A percentile compares a stretch with the other conserved stretches of the same genome.
Evolutionary conservation across 164 flowering plant species (phyloP).

Genomic region (Stephania cephalantha): DNA sequence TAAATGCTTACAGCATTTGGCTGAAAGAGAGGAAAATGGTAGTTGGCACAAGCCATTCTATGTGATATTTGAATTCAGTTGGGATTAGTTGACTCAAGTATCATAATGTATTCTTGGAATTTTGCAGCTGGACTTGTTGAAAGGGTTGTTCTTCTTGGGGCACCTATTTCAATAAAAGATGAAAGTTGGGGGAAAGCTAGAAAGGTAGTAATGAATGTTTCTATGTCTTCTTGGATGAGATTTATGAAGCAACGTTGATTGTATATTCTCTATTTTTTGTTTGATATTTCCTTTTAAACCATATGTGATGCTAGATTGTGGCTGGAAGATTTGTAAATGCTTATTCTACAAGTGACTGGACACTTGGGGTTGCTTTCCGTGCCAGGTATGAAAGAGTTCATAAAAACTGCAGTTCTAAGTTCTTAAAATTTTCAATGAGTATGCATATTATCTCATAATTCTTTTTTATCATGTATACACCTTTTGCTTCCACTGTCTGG

Average conservation of each 20-base stretch:
- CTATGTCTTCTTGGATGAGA: slow-evolving; percentile 1
- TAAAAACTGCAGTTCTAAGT: neutral
- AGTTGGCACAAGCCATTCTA: neutral
- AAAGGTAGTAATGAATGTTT: slow-evolving; percentile 39
- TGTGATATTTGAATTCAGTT: neutral
- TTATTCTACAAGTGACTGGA: slow-evolving; percentile 87
- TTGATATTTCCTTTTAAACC: neutral
- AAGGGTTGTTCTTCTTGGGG: slow-evolving; percentile 95
- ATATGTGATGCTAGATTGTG: slow-evolving; percentile 53
- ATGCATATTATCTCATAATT: neutral
- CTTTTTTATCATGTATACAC: too few species aligned
- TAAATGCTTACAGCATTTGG: slow-evolving; percentile 78
- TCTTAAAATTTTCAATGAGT: neutral
- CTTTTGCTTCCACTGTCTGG: too few species aligned
- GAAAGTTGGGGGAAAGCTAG: slow-evolving; percentile 83
- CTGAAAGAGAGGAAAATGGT: slow-evolving; percentile 52
- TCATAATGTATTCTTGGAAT: slow-evolving; percentile 7
- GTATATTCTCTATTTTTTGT: neutral
- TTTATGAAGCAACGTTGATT: neutral
- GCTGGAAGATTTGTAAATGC: slow-evolving; percentile 93
- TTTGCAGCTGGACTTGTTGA: slow-evolving; percentile 72
- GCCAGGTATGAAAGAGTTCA: slow-evolving; percentile 52
- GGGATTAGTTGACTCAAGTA: slow-evolving; percentile 5
- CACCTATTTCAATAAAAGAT: slow-evolving; percentile 73
- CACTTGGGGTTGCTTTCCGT: slow-evolving; percentile 90